Conservation (phyloP, 305 asterid genomes). For the Withania somnifera region DNA sequence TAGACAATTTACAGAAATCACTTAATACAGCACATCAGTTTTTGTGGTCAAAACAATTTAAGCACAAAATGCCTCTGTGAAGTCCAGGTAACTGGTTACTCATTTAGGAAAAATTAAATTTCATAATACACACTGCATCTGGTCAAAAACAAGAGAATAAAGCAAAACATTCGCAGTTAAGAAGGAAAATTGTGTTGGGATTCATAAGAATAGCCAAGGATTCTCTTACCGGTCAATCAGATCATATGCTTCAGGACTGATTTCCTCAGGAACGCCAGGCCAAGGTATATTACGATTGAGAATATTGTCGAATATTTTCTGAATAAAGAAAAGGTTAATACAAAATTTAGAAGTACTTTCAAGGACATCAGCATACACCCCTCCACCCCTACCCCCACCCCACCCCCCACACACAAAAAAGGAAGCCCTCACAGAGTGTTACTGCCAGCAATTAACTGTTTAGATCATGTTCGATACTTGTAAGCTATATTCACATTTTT, state of each 20-base stretch:
- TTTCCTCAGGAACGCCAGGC: conserved; percentile 88
- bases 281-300: conserved; percentile 96
- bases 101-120: background rate
- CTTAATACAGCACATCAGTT: background rate
- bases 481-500: background rate
- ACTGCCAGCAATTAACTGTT: background rate
- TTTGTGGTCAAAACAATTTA: background rate
- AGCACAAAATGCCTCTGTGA: background rate
- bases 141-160: background rate
- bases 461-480: background rate
- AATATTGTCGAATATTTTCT: conserved; percentile 96
- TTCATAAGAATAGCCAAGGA: background rate
- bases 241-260: conserved; percentile 79
- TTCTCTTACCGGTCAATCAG: conserved; percentile 81
- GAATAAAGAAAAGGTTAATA: conserved; percentile 11
- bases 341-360: background rate
- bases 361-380: background rate
- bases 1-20: background rate
- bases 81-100: background rate
- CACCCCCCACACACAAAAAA: background rate
- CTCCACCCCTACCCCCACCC: too few relatives aligned
- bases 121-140: background rate
- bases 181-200: background rate
- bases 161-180: background rate
- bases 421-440: background rate